phyloP scores from a whole-genome alignment of 129 eudicot species.

The Flaveria robusta region DNA sequence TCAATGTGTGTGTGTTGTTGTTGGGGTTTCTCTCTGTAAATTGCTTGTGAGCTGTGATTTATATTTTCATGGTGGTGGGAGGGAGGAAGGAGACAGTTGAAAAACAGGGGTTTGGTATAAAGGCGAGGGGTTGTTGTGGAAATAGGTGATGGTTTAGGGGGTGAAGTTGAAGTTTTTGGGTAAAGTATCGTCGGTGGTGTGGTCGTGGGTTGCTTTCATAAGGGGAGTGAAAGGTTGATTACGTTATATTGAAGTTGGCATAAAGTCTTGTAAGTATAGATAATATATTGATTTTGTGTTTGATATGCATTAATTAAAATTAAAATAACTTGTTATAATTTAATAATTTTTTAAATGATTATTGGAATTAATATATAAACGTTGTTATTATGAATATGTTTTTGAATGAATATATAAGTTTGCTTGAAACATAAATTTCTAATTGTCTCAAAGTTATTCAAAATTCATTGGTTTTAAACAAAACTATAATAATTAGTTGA shows the following conservation, averaged over 20 bases:
- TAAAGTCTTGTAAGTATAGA: neutral
- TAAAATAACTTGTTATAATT: neutral
- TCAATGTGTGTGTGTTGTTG: slow-evolving; percentile 12
- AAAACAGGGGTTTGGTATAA: slow-evolving; percentile 44
- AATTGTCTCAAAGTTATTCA: no score
- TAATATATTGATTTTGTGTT: neutral
- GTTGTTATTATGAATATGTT: neutral
- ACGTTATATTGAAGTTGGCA: slow-evolving; percentile 18
- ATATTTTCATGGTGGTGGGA: slow-evolving; percentile 28
- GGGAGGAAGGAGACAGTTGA: slow-evolving; percentile 27
- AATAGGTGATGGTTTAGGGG: slow-evolving; percentile 14
- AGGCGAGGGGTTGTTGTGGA: slow-evolving; percentile 22
- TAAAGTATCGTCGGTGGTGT: slow-evolving; percentile 46
- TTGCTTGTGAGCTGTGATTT: slow-evolving; percentile 23
- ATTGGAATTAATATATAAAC: no score
- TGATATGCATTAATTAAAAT: neutral
- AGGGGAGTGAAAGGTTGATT: slow-evolving; percentile 34
- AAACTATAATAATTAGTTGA: no score
- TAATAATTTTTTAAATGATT: neutral
- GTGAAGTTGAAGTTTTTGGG: slow-evolving; percentile 24
- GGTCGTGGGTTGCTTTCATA: slow-evolving; percentile 39
- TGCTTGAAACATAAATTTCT: no score
- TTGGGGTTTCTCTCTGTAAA: slow-evolving; percentile 17
- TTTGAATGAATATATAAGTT: neutral
- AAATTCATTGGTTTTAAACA: no score